Conservation (phyloP, 768 basidiomycete species). For the Mycena latifolia region DNA sequence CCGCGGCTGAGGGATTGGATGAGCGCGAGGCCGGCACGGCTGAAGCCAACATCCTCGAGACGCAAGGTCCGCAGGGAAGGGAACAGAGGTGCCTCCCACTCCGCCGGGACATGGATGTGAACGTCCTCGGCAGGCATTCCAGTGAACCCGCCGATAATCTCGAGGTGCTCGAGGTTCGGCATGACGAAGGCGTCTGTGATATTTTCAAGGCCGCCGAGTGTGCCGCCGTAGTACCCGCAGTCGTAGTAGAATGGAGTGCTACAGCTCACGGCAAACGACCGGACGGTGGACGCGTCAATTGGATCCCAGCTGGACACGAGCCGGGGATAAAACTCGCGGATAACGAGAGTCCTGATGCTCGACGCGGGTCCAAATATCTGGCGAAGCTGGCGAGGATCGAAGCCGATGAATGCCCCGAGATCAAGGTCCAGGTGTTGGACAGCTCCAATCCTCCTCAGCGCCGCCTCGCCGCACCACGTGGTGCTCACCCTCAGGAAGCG, state of each 20-base stretch:
- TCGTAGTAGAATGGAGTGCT: neutral
- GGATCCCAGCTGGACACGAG: neutral
- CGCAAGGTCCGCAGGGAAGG: slow-evolving; percentile 4
- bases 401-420: neutral
- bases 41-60: neutral
- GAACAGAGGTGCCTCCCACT: neutral
- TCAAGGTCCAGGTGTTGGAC: too few relatives aligned
- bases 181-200: neutral
- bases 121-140: neutral
- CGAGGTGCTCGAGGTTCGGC: slow-evolving; percentile 10
- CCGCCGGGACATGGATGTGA: neutral
- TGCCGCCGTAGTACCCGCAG: too few relatives aligned
- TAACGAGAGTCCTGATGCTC: neutral
- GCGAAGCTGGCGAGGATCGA: neutral
- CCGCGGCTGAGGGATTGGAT: slow-evolving; percentile 7
- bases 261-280: slow-evolving; percentile 2
- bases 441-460: neutral
- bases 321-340: neutral
- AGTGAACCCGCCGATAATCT: too few relatives aligned
- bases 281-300: neutral
- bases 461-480: neutral
- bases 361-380: neutral
- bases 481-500: neutral
- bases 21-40: neutral
- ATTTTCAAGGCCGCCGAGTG: neutral